Evolutionary conservation across 495 filamentous ascomycete species (phyloP).

Genomic region (Xylaria flabelliformis): DNA sequence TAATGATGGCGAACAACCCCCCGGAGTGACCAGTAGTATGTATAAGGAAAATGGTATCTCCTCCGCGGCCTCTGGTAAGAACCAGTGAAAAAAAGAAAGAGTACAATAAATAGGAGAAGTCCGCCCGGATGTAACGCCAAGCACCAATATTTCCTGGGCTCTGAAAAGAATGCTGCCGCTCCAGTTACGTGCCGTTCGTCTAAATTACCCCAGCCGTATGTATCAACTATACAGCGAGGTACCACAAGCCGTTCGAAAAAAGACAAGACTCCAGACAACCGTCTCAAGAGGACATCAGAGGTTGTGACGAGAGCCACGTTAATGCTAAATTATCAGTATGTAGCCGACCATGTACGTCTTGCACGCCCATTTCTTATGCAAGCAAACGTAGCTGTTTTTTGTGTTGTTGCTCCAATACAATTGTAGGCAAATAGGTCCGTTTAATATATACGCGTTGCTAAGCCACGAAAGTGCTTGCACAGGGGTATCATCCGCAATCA

Average conservation of each 20-base stretch:
- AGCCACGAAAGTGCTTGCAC: constrained; percentile 18
- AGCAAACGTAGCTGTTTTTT: neutral
- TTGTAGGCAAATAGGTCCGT: neutral
- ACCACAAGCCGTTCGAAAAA: constrained; percentile 1
- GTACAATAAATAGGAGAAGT: constrained; percentile 22
- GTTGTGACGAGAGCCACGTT: neutral
- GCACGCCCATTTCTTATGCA: neutral
- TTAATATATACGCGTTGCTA: constrained; percentile 21
- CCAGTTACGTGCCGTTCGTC: constrained; percentile 3
- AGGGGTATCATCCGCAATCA: constrained; percentile 24
- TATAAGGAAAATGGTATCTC: constrained; percentile 44
- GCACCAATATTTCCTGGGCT: neutral
- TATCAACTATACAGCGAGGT: neutral
- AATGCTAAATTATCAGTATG: constrained; percentile 19
- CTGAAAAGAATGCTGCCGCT: constrained; percentile 20
- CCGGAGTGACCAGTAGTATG: constrained; percentile 4
- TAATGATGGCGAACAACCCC: constrained; percentile 5
- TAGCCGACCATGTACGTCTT: neutral
- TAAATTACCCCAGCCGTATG: neutral
- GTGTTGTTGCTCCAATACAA: neutral
- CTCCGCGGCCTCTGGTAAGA: constrained; percentile 34
- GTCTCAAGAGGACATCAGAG: neutral
- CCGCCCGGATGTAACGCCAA: constrained; percentile 15
- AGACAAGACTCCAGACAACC: neutral
- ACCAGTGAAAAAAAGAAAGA: neutral